Percentiles rank a stretch among this genome's conserved stretches.
These are phyloP conservation scores for Stachybotrys chlorohalonatus DNA, from an alignment of 2,329 filamentous ascomycete species.

Conservation along the genomic window DNA sequence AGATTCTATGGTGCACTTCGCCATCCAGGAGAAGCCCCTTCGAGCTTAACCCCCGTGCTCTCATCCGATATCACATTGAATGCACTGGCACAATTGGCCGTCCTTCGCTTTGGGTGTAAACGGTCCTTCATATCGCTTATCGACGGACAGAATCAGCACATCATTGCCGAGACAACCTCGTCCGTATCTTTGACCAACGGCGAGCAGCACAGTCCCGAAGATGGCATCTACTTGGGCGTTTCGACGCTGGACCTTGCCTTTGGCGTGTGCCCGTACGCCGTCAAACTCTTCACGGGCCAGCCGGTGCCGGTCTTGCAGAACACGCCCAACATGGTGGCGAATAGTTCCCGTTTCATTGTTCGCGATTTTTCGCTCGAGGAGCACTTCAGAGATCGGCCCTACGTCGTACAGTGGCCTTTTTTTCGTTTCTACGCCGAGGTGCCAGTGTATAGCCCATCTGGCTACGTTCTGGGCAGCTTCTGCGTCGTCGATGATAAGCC, in stretches of 20 bases:
- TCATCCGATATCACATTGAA: constrained; percentile 20
- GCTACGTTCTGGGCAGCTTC: constrained; percentile 20
- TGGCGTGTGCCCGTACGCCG: constrained; percentile 20
- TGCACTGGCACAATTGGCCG: constrained; percentile 30
- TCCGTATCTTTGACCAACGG: constrained; percentile 19
- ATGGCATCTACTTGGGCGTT: constrained; percentile 12
- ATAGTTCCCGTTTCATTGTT: constrained; percentile 21
- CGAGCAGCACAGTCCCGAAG: constrained; percentile 4
- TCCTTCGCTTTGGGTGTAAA: constrained; percentile 24
- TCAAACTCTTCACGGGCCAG: constrained; percentile 17
- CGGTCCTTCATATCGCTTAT: constrained; percentile 33
- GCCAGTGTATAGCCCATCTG: constrained; percentile 18
- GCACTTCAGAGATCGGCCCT: constrained; percentile 15
- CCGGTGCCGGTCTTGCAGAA: constrained; percentile 5
- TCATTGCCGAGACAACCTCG: constrained; percentile 31
- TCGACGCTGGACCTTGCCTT: constrained; percentile 13
- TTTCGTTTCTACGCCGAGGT: constrained; percentile 22
- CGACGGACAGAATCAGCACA: constrained; percentile 27
- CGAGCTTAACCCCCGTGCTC: background rate
- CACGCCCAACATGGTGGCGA: constrained; percentile 14
- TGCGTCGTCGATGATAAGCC: constrained; percentile 20
- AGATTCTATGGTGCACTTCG: too few species aligned
- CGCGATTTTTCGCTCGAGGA: constrained; percentile 17
- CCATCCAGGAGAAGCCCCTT: too few species aligned
- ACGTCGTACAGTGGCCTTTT: constrained; percentile 17